Evolutionary conservation across 805 yeast species (phyloP).

Genomic region (Sugiyamaella marilandica): DNA sequence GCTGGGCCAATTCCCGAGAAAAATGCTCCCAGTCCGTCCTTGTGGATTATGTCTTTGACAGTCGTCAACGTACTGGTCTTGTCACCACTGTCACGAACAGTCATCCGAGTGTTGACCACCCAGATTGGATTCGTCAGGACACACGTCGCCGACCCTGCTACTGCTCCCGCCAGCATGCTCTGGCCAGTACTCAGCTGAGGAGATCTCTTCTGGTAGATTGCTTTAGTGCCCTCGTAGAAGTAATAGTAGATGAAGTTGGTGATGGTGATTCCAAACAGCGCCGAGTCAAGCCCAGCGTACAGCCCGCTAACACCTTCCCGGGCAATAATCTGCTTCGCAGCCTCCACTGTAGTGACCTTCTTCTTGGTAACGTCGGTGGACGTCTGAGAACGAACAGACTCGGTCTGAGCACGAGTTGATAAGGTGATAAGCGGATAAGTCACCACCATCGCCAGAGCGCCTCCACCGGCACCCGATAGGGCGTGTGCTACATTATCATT

Average conservation of each 20-base stretch:
- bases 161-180: slow-evolving; percentile 70
- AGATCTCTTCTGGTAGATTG: slow-evolving; percentile 18
- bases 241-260: slow-evolving; percentile 89
- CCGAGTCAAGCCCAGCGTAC: slow-evolving; percentile 84
- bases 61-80: slow-evolving; percentile 50
- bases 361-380: slow-evolving; percentile 17
- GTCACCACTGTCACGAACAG: slow-evolving; percentile 44
- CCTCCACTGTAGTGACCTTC: slow-evolving; percentile 31
- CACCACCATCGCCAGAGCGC: slow-evolving; percentile 77
- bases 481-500: slow-evolving; percentile 67
- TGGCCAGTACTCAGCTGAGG: slow-evolving; percentile 48
- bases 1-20: slow-evolving; percentile 90
- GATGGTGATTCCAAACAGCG: slow-evolving; percentile 76
- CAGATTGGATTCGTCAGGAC: slow-evolving; percentile 83
- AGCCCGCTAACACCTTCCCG: slow-evolving; percentile 64
- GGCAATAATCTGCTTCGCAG: slow-evolving; percentile 44
- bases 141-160: slow-evolving; percentile 84
- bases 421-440: slow-evolving; percentile 87
- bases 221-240: slow-evolving; percentile 69
- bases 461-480: slow-evolving; percentile 92
- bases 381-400: slow-evolving; percentile 30
- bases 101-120: slow-evolving; percentile 91
- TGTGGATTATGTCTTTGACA: slow-evolving; percentile 55
- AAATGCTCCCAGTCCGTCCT: slow-evolving; percentile 66
- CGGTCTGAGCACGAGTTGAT: slow-evolving; percentile 86